These are phyloP conservation scores for Phialocephala sp. DNA, from an alignment of 2,329 filamentous ascomycete species.

Conservation along the genomic window DNA sequence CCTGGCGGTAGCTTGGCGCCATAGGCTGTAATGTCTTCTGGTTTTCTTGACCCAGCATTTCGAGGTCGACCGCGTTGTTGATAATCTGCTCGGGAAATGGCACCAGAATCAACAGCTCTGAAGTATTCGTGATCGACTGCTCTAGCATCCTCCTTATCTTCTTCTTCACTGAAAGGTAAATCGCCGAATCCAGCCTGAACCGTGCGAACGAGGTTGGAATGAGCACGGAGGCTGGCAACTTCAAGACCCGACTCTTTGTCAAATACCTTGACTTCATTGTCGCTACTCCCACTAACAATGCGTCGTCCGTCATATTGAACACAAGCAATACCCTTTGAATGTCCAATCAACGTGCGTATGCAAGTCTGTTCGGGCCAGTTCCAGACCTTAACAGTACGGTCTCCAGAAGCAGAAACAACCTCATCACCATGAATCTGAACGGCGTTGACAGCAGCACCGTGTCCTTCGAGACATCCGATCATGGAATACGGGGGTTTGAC, in stretches of 20 bases:
- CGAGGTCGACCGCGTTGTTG: conserved; percentile 46
- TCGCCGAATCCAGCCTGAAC: conserved; percentile 96
- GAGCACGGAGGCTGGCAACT: conserved; percentile 84
- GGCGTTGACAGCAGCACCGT: conserved; percentile 92
- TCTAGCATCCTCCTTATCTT: conserved; percentile 75
- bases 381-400: conserved; percentile 94
- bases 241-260: conserved; percentile 85
- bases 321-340: conserved; percentile 95
- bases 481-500: conserved; percentile 71
- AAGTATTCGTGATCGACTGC: conserved; percentile 77
- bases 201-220: conserved; percentile 85
- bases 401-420: conserved; percentile 93
- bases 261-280: conserved; percentile 95
- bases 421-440: conserved; percentile 87
- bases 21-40: conserved; percentile 77
- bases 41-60: conserved; percentile 72
- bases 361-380: conserved; percentile 82
- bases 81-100: conserved; percentile 42
- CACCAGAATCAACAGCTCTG: conserved; percentile 59
- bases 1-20: conserved; percentile 90
- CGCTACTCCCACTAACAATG: conserved; percentile 94
- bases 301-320: conserved; percentile 94
- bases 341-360: conserved; percentile 79
- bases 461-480: conserved; percentile 81
- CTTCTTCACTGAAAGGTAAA: conserved; percentile 76